Evolutionary conservation across 495 filamentous ascomycete genomes (phyloP).

Genomic region (Trichoderma parareesei): DNA sequence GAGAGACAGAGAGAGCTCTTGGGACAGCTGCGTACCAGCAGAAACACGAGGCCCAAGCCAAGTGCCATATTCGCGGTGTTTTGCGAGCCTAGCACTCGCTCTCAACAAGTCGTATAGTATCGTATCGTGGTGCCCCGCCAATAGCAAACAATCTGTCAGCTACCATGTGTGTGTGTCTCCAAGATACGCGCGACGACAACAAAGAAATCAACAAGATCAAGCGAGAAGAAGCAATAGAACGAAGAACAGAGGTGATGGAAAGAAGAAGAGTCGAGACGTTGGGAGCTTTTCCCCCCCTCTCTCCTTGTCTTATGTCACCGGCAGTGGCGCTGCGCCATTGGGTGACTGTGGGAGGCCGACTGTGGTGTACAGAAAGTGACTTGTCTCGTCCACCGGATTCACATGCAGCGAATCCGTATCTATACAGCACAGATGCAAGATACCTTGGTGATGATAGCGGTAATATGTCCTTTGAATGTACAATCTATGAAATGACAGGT

Average conservation of each 20-base stretch:
- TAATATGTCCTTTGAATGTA: no score
- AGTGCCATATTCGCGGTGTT: neutral
- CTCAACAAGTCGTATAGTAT: no score
- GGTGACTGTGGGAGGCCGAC: neutral
- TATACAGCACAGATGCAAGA: no score
- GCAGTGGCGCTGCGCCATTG: constrained; percentile 2
- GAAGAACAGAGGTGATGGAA: neutral
- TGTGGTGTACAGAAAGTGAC: neutral
- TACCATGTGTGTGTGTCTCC: neutral
- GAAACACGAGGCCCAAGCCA: neutral
- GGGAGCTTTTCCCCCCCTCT: neutral
- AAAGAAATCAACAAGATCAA: neutral
- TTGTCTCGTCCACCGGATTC: neutral
- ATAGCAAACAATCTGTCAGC: neutral
- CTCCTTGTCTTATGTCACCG: neutral
- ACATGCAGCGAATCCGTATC: no score
- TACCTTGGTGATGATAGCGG: no score
- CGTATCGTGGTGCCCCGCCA: neutral
- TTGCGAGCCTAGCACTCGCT: neutral
- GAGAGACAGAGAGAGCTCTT: neutral
- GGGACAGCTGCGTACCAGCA: neutral
- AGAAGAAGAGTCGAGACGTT: neutral
- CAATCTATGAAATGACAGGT: no score
- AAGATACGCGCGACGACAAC: neutral
- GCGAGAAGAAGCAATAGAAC: neutral